phyloP scores from a whole-genome alignment of 148 eudicot species.

The Diospyros lotus region DNA sequence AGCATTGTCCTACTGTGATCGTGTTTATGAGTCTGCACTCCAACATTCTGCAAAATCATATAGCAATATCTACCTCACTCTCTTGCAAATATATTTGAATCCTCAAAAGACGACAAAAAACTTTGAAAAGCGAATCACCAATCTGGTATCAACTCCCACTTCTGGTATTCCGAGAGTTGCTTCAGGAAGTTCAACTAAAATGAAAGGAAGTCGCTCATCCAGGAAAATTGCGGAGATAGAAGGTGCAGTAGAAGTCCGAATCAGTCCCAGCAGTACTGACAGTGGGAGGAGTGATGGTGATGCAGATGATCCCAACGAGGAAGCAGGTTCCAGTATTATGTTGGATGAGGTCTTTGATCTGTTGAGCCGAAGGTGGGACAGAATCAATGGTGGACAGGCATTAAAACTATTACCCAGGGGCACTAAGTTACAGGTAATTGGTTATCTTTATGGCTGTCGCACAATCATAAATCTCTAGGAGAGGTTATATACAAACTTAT shows the following conservation, averaged over 20 bases:
- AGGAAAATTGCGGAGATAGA: conserved; percentile 89
- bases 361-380: conserved; percentile 88
- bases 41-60: conserved; percentile 54
- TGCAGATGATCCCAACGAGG: conserved; percentile 61
- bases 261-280: conserved; percentile 73
- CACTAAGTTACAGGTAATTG: conserved; percentile 82
- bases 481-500: background rate
- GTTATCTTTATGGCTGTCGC: background rate
- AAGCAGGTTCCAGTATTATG: conserved; percentile 73
- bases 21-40: conserved; percentile 69
- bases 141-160: conserved; percentile 58
- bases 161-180: conserved; percentile 38
- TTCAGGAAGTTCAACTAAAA: conserved; percentile 39
- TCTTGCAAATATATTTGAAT: conserved; percentile 89
- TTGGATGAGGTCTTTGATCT: conserved; percentile 92
- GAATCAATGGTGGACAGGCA: conserved; percentile 95
- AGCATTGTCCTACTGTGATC: conserved; percentile 91
- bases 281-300: conserved; percentile 98
- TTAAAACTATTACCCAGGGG: conserved; percentile 81
- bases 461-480: background rate
- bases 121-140: conserved; percentile 69
- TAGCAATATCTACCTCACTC: conserved; percentile 79
- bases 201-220: conserved; percentile 43
- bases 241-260: conserved; percentile 75
- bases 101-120: conserved; percentile 74